phyloP scores from a whole-genome alignment of 2,329 filamentous ascomycete genomes.

The Beauveria pseudobassiana region DNA sequence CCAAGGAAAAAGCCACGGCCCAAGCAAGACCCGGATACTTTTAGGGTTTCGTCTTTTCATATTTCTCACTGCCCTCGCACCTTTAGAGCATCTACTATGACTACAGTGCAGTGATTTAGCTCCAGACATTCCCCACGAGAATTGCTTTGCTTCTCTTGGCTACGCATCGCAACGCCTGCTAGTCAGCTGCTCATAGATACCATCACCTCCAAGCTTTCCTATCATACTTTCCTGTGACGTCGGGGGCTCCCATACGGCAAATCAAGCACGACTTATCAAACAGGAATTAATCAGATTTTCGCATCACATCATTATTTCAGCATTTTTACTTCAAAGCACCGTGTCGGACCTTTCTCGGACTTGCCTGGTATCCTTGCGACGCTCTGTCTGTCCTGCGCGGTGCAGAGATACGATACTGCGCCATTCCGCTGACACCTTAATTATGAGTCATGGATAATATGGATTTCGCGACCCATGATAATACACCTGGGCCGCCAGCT shows the following conservation, averaged over 20 bases:
- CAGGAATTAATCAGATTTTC: background rate
- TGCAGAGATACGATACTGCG: background rate
- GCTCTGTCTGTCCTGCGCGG: background rate
- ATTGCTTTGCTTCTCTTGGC: background rate
- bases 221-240: background rate
- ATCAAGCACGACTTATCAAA: background rate
- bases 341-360: background rate
- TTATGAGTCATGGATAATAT: constrained; percentile 23
- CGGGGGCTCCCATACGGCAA: background rate
- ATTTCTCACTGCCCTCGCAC: too few relatives aligned
- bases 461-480: constrained; percentile 24
- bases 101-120: background rate
- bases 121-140: background rate
- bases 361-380: background rate
- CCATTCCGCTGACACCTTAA: background rate
- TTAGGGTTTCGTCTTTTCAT: too few relatives aligned
- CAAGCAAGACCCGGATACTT: background rate
- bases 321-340: background rate
- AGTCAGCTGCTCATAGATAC: background rate
- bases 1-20: background rate
- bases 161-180: background rate
- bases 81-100: background rate
- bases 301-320: background rate
- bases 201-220: background rate
- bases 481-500: constrained; percentile 11